Evolutionary conservation across 2,329 filamentous ascomycete genomes (phyloP).

Genomic region (Diaporthe sp.): DNA sequence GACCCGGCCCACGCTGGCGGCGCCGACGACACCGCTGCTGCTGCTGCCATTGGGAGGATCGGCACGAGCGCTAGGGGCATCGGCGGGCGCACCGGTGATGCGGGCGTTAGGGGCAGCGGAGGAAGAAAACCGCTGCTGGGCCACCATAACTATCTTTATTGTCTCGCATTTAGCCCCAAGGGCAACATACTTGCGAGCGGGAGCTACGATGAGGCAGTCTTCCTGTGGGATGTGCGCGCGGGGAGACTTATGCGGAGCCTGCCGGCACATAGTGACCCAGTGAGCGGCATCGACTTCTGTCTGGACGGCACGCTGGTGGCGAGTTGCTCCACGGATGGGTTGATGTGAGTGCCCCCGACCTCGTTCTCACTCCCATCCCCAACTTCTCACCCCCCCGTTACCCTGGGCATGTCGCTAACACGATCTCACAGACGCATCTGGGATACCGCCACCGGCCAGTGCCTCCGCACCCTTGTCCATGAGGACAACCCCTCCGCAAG

Average conservation of each 20-base stretch:
- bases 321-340: constrained; percentile 90
- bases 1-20: constrained; percentile 53
- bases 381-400: background rate
- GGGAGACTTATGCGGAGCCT: constrained; percentile 90
- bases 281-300: constrained; percentile 93
- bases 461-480: constrained; percentile 92
- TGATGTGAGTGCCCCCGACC: constrained; percentile 71
- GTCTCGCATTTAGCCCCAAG: constrained; percentile 95
- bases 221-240: constrained; percentile 94
- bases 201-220: constrained; percentile 97
- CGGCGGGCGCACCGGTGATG: constrained; percentile 37
- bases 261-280: constrained; percentile 95
- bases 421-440: constrained; percentile 78
- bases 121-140: constrained; percentile 77
- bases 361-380: background rate
- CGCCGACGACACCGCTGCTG: constrained; percentile 40
- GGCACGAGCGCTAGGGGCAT: constrained; percentile 37
- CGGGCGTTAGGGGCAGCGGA: constrained; percentile 39
- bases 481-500: constrained; percentile 95
- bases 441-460: constrained; percentile 96
- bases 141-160: constrained; percentile 97
- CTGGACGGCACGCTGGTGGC: constrained; percentile 92
- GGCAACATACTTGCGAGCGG: constrained; percentile 97
- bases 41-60: constrained; percentile 41
- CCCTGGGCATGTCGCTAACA: constrained; percentile 32